Evolutionary conservation across 306 rosid genomes (phyloP), one percentile per base, ranked within the genome.

Genomic region (Arachis stenosperma): DNA sequence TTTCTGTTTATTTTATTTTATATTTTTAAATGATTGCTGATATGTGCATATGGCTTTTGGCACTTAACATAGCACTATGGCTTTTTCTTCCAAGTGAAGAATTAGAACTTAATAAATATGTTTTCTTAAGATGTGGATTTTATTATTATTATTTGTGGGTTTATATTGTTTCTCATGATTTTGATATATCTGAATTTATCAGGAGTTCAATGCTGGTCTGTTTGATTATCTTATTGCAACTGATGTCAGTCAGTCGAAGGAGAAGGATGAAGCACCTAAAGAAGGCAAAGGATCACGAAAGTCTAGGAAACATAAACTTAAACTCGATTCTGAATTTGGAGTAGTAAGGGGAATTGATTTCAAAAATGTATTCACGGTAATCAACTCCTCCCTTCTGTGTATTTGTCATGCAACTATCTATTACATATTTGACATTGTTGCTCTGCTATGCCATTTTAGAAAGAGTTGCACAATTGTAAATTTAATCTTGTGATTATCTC

Each of bases 171-270:
- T 67, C 43, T 59, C 61, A 37, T 36, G 27, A 40, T 69, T 69
- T 75, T 79, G 64, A 40, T 57, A 17, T 69, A 65, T 53, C 67
- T 76, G 82, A 56, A 64, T 68, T 85, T 61, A 64, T 80, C 91
- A 94, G 99, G 99, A 91, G 81, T 94, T 94, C 90, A 94, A 91
- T 78, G 99, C 97, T 6, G 97, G 99, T 69, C 96, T 94, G 55
- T 94, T 94, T 67, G 99, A 94, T 88, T 94, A 89, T 83, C 82
- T 94, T 59, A 89, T 91, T 85, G 99, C 97, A 52, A 83, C 97
- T 43, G 99, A 94, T 82, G 82, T 78, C 79, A 84, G 88, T 71
- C 88, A 91, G 80, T 70, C 89, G 64, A 89, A 86, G 66, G 92
- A 86, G 81, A 91, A 87, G 80, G 89, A 88, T 73, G 90, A 83